Percentiles rank a stretch among this genome's conserved stretches.
Evolutionary conservation across 352 stramenopile genomes (phyloP).

Genomic region (Phytophthora aleatoria): DNA sequence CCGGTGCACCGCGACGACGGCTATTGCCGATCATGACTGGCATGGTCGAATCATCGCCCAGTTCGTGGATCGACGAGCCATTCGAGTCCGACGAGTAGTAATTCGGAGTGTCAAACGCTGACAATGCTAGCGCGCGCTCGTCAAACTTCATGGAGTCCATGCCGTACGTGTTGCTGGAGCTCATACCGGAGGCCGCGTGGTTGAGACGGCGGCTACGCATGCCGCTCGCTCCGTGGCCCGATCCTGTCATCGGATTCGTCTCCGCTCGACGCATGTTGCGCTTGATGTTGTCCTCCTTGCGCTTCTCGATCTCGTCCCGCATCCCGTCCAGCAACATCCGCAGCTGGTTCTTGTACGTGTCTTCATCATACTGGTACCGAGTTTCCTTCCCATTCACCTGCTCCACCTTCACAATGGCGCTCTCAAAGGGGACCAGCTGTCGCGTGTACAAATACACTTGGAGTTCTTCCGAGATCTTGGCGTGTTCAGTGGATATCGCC

Average conservation of each 20-base stretch:
- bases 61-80: slow-evolving; percentile 36
- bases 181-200: slow-evolving; percentile 32
- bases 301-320: slow-evolving; percentile 85
- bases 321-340: slow-evolving; percentile 76
- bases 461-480: slow-evolving; percentile 78
- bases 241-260: slow-evolving; percentile 35
- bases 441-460: slow-evolving; percentile 87
- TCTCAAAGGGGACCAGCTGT: slow-evolving; percentile 82
- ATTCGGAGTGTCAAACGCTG: slow-evolving; percentile 37
- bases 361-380: slow-evolving; percentile 70
- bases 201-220: slow-evolving; percentile 30
- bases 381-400: slow-evolving; percentile 48
- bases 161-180: slow-evolving; percentile 32
- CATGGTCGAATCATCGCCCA: slow-evolving; percentile 25
- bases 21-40: slow-evolving; percentile 33
- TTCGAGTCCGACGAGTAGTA: slow-evolving; percentile 39
- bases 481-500: slow-evolving; percentile 75
- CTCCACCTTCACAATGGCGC: slow-evolving; percentile 60
- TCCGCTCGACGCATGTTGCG: slow-evolving; percentile 56
- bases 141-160: slow-evolving; percentile 58
- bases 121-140: slow-evolving; percentile 37
- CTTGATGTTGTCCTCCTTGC: slow-evolving; percentile 64
- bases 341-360: slow-evolving; percentile 70
- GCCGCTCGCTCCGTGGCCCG: slow-evolving; percentile 11
- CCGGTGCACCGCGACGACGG: slow-evolving; percentile 23